These are phyloP conservation scores for Buxus sempervirens DNA, from an alignment of 164 flowering plant genomes.

Conservation along the genomic window DNA sequence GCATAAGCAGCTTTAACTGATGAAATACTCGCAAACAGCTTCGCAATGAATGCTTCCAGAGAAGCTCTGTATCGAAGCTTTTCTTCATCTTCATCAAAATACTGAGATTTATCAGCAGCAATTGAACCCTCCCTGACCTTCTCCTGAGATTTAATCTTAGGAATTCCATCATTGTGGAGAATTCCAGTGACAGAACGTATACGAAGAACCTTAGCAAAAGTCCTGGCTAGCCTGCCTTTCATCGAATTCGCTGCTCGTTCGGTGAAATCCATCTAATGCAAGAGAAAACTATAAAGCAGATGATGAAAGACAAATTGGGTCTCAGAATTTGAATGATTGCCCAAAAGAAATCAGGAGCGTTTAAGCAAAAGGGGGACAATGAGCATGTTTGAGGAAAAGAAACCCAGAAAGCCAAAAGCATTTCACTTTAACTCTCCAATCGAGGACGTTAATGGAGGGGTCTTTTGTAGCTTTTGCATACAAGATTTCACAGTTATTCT, in stretches of 20 bases:
- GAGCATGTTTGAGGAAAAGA: neutral
- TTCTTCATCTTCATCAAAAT: slow-evolving; percentile 29
- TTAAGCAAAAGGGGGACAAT: neutral
- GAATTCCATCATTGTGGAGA: neutral
- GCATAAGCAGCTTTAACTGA: slow-evolving; percentile 63
- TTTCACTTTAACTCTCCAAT: slow-evolving; percentile 8
- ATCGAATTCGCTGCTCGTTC: neutral
- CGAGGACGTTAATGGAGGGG: slow-evolving; percentile 8
- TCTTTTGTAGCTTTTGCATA: neutral
- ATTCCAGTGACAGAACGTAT: neutral
- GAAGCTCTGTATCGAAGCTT: slow-evolving; percentile 26
- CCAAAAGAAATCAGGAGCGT: neutral
- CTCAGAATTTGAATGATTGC: neutral
- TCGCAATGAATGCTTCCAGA: slow-evolving; percentile 50
- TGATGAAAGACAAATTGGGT: neutral
- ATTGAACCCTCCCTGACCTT: neutral
- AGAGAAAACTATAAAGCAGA: neutral
- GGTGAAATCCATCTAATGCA: slow-evolving; percentile 7
- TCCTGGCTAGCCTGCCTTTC: neutral
- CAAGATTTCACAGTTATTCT: neutral
- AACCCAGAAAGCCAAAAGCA: neutral
- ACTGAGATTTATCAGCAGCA: neutral
- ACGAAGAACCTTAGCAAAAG: slow-evolving; percentile 10
- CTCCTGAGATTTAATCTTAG: neutral
- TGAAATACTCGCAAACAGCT: slow-evolving; percentile 60